phyloP scores from a whole-genome alignment of 768 basidiomycete genomes.

The Boletus rubropictus region DNA sequence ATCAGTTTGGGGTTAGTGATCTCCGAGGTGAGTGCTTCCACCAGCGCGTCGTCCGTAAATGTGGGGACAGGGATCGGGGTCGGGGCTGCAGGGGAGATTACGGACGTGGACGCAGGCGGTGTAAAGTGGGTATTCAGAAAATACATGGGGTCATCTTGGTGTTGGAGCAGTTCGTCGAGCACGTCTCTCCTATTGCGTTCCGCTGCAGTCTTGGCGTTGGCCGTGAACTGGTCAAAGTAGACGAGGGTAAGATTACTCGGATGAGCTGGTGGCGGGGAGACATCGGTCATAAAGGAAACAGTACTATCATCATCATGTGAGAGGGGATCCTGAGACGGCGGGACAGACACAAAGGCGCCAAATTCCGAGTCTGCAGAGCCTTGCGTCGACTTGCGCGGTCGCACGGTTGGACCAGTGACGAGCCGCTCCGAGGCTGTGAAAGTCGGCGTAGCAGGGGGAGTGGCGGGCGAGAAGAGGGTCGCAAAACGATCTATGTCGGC shows the following conservation, averaged over 20 bases:
- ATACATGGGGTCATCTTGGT: slow-evolving; percentile 69
- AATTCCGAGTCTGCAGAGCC: slow-evolving; percentile 46
- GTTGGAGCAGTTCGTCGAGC: slow-evolving; percentile 57
- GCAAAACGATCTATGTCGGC: slow-evolving; percentile 37
- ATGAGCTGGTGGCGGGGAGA: background rate
- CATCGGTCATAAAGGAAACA: background rate
- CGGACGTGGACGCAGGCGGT: slow-evolving; percentile 4
- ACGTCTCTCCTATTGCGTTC: slow-evolving; percentile 48
- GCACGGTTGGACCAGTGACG: background rate
- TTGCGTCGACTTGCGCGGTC: slow-evolving; percentile 12
- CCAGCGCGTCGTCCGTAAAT: slow-evolving; percentile 33
- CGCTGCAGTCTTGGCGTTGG: slow-evolving; percentile 49
- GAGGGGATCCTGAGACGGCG: slow-evolving; percentile 46
- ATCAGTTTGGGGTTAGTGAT: slow-evolving; percentile 11
- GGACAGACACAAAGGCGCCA: slow-evolving; percentile 57
- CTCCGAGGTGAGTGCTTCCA: slow-evolving; percentile 35
- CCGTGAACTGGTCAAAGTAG: slow-evolving; percentile 60
- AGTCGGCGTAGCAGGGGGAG: slow-evolving; percentile 26
- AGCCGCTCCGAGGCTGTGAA: background rate
- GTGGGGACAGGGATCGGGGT: slow-evolving; percentile 31
- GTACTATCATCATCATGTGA: background rate
- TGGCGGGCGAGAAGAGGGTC: slow-evolving; percentile 39
- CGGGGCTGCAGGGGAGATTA: slow-evolving; percentile 18
- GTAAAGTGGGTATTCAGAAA: slow-evolving; percentile 34
- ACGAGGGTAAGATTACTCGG: slow-evolving; percentile 29